Evolutionary conservation across 2,329 filamentous ascomycete species (phyloP), one percentile per base, ranked within the genome.

Genomic region (Pseudomassariella vexata): DNA sequence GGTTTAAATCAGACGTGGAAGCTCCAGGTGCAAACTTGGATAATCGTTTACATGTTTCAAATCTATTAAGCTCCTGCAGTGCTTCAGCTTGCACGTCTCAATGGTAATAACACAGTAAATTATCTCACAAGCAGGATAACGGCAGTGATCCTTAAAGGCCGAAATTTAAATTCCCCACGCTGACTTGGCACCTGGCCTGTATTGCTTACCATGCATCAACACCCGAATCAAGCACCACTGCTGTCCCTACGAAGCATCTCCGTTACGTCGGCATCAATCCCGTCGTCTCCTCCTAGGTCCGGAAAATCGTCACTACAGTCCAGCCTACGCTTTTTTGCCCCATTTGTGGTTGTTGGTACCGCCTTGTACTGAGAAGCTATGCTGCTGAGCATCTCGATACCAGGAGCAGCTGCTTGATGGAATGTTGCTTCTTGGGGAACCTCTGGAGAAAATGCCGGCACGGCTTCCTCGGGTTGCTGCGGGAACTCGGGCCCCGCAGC

Each of bases 261-360:
- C 17, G 65, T 65, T 20, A 77, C 72, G 28, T 77, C 72, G 0
- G 68, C 62, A 40, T 77, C 73, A 30, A 77, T 73, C 1, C 63
- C 71, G 40, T 73, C 69, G 35, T 73, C 69, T 14, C 53, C 64
- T 7, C 63, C 68, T n/a, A 76, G 55, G 32, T 75, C 65, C 4
- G 70, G 70, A 35, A 76, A 66, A 21, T 73, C 71, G 9, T 63
- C 63, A 2, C 49, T 55, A n/a, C 63, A 55, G 21, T 74, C 71
- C 5, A 78, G 51, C 28, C 73, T 66, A 19, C 73, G 64, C 50
- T 78, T 77, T 45, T 76, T 76, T 5, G 70, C 61, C 5, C 70
- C 72, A 36, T 72, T 75, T 18, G 60, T 56, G 6, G 65, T 59
- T 19, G 73, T 57, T 2, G 69, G 57, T 3, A 75, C 50, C 3